phyloP scores from a whole-genome alignment of 164 flowering plant species.

The Liquidambar formosana region DNA sequence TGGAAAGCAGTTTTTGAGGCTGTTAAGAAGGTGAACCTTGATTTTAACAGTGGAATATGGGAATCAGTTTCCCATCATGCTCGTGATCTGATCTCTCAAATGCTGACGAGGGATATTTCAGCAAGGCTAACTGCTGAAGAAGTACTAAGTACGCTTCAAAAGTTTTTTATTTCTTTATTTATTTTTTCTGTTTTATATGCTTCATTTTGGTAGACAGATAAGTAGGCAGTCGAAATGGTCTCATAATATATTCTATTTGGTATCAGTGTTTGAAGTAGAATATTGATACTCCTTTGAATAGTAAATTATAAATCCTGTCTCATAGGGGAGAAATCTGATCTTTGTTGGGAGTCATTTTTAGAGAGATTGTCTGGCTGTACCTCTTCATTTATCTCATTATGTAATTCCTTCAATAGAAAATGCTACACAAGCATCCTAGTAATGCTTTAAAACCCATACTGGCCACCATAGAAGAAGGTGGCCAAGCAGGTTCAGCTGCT shows the following conservation, averaged over 20 bases:
- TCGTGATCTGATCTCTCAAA: constrained; percentile 48
- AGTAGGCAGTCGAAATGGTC: background rate
- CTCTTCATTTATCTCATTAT: background rate
- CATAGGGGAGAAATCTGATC: background rate
- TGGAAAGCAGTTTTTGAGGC: constrained; percentile 49
- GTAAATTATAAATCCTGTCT: too few species aligned
- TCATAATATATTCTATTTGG: background rate
- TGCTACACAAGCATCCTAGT: background rate
- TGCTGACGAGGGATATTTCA: constrained; percentile 41
- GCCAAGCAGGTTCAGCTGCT: background rate
- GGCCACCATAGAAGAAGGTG: background rate
- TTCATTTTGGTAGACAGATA: background rate
- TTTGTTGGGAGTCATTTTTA: background rate
- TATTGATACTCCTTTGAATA: background rate
- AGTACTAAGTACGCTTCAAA: constrained; percentile 46
- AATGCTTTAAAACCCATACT: background rate
- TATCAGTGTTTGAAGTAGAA: background rate
- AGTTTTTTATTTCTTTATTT: too few species aligned
- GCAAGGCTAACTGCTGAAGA: constrained; percentile 49
- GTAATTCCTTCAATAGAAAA: too few species aligned
- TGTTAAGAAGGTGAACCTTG: constrained; percentile 52
- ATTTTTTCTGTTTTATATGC: background rate
- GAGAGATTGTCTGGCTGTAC: background rate
- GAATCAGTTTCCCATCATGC: constrained; percentile 46
- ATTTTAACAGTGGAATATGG: constrained; percentile 36